Percentiles rank a stretch among this genome's conserved stretches.
Conservation (phyloP, 2,329 filamentous ascomycete genomes). For the Basipetospora chlamydospora region DNA sequence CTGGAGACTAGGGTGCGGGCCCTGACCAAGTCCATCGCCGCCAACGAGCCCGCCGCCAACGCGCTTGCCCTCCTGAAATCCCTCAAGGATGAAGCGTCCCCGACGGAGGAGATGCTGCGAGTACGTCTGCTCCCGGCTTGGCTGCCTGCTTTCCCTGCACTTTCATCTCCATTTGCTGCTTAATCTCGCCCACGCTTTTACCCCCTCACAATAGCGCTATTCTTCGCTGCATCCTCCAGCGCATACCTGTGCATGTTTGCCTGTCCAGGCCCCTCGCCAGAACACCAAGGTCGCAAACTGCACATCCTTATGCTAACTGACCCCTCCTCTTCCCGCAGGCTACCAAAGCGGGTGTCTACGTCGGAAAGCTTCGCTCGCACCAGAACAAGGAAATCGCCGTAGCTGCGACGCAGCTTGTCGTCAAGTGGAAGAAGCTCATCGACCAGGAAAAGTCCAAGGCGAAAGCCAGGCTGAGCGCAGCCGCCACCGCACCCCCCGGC, state of each 20-base stretch:
- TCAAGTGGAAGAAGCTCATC: conserved; percentile 73
- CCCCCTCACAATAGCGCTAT: too few species aligned
- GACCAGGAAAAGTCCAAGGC: conserved; percentile 44
- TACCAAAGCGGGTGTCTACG: conserved; percentile 80
- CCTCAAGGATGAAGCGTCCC: conserved; percentile 64
- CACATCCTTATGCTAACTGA: too few species aligned
- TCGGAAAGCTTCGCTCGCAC: conserved; percentile 68
- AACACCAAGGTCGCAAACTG: too few species aligned
- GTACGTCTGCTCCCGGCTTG: too few species aligned
- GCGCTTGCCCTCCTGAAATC: conserved; percentile 62
- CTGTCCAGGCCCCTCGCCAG: too few species aligned
- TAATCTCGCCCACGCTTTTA: neutral
- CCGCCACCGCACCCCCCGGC: conserved; percentile 31
- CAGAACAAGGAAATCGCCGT: conserved; percentile 67
- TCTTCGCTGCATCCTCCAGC: too few species aligned
- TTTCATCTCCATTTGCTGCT: conserved; percentile 1
- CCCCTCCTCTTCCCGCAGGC: conserved; percentile 28
- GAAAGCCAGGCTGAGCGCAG: conserved; percentile 25
- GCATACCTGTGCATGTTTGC: too few species aligned
- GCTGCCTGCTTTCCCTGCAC: too few species aligned
- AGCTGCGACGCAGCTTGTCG: conserved; percentile 68
- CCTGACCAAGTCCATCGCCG: conserved; percentile 62
- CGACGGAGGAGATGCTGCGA: conserved; percentile 80
- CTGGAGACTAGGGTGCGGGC: conserved; percentile 64
- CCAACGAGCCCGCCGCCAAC: conserved; percentile 58